Base-by-base conservation (phyloP, 108 stramenopile genomes). In the Mediolabrus comicus region DNA sequence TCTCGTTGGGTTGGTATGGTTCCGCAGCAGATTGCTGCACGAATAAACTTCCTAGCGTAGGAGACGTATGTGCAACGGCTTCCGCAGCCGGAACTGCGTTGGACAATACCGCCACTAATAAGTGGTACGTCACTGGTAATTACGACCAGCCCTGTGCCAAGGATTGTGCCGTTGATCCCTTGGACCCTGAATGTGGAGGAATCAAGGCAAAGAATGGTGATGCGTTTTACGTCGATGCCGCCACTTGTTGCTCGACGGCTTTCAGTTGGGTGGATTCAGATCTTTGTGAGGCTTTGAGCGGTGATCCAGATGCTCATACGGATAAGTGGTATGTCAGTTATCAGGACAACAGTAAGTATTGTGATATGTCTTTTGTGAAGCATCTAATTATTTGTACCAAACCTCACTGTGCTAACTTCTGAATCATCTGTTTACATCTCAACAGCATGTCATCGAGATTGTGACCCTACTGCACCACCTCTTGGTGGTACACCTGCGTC, bases 21-120 rank as follows among this genome's bases (percentile, higher is more conserved):
- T 19, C 29, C 27, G 66, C 66, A 9, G 9, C 30, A 22, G 53
- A 67, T 28, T 67, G 66, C 32, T 67, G 66, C 32, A 32, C 30
- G 3, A 24, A 35, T 13, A 30, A 9, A 7, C 31, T 67, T 4
- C 53, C 32, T 12, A 53, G 66, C 32, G 53, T 67, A 0, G 32
- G 5, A 17, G 53, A 55, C 34, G 53, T 3, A 25, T 67, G 66
- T 16, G 17, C 7, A 31, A 13, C 3, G 17, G 38, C 5, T 16
- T 27, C 60, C 11, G 0, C 14, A 12, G 11, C 12, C 14, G 39
- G 12, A 0, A 25, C 52, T 7, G 8, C 7, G 52, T 22, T 25
- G 6, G 25, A 22, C 52, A 32, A 29, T 33, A 32, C 12, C 24
- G 1, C 27, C 17, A 55, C 66, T 3, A 39, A 29, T 53, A 55